Base-by-base conservation (phyloP, 129 eudicot genomes). In the Smallanthus sonchifolius region DNA sequence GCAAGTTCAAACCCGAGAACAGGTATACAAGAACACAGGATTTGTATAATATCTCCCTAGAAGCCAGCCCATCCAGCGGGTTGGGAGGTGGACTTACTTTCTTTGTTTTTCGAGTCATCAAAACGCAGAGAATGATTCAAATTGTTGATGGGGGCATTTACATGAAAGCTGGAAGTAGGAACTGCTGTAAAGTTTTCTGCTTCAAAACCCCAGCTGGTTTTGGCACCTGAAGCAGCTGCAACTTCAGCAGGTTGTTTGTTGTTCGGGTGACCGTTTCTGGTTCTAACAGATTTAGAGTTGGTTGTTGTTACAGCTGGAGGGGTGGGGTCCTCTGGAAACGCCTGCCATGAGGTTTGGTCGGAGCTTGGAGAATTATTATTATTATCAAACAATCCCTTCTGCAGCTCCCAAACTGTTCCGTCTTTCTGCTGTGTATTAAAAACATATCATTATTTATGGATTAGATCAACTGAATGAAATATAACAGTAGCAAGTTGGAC, bases 1-100 rank as follows among this genome's bases (percentile, higher is more conserved):
- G 3, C 17, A 61, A 55, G 15, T 56, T 56, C 36, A 56, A 56
- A 52, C 17, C 59, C 35, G 30, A n/a, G 49, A 42, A 37, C 60
- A 74, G 44, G 49, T 76, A 57, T 76, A 76, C 69, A 76, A 55
- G 28, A 66, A 67, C 80, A 54, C 67, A 76, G n/a, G n/a, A n/a
- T n/a, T n/a, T n/a, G n/a, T n/a, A 54, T 65, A 14, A 60, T 44
- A 24, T 47, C 6, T 34, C 42, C 66, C 68, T 86, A 95, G 82
- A 95, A 95, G 64, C 99, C 97, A 48, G 99, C 97, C 99, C 97
- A 95, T 70, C 99, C 99, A 39, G 99, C 96, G 19, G 99, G 97
- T 77, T 88, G 97, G 60, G 94, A 61, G 14, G 84, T 84, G 16
- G 88, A 30, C 90, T 87, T 95, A 78, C 88, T 84, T 54, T 87